Base-by-base conservation (phyloP, 257 asterid species). In the Ligustrum vulgare region DNA sequence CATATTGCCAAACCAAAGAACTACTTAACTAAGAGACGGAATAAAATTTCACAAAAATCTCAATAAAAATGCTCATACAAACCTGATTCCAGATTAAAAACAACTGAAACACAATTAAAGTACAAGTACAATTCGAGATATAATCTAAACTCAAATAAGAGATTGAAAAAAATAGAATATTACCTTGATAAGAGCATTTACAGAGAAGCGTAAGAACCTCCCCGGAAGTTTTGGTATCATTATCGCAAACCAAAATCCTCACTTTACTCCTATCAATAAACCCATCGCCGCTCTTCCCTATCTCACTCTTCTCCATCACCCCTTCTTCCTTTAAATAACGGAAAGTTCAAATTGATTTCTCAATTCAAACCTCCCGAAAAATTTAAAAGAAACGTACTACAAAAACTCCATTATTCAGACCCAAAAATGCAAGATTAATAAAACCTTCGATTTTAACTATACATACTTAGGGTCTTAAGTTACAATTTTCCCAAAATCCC, bases 171-270 rank as follows among this genome's bases (percentile, higher is more conserved):
- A 23, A 74, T 32, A 68, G 22, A 45, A 32, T 12, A 58, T 18
- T 82, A 91, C 98, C 98, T 93, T 91, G 97, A 82, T 93, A 93
- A 51, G 96, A 91, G 79, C 98, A 93, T 84, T 82, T 87, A 76
- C 93, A 91, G 84, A 93, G 67, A 77, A 93, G 97, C 33, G 89
- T 85, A 72, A 89, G 67, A 62, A 85, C 90, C 82, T 93, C 97
- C 82, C 84, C 87, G 0, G 92, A 87, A 75, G 96, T 91, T 70
- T 84, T 90, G 71, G 83, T 84, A 89, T 91, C 98, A 71, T 87
- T 91, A 81, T 93, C 97, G 70, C 97, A 93, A 72, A 93, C 84
- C 89, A 93, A 83, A 82, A 93, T 93, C 87, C 97, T 86, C 78
- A 93, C 95, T 81, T 89, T 90, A 77, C 96, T 91, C 91, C 97